Percentiles rank a stretch among this genome's conserved stretches.
Evolutionary conservation across 371 early-diverging fungal genomes (phyloP).

Genomic region (Mucor mucedo): DNA sequence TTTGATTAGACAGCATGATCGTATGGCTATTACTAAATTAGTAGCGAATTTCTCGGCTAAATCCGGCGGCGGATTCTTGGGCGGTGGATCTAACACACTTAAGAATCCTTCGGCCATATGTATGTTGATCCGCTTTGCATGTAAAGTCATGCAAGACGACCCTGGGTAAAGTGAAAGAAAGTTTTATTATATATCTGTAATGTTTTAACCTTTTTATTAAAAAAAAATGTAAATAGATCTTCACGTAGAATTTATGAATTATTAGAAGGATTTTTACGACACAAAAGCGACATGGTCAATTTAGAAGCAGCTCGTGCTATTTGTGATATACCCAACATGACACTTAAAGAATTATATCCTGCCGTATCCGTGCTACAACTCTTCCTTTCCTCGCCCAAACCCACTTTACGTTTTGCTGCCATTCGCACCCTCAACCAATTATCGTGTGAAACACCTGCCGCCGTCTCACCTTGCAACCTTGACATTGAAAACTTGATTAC

Average conservation of each 20-base stretch:
- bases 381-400: conserved; percentile 90
- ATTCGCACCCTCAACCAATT: conserved; percentile 94
- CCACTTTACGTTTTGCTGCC: conserved; percentile 94
- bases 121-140: conserved; percentile 91
- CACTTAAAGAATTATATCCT: conserved; percentile 85
- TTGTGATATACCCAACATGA: conserved; percentile 85
- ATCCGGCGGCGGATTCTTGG: conserved; percentile 31
- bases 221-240: conserved; percentile 48
- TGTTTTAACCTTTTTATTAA: conserved; percentile 3
- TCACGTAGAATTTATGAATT: conserved; percentile 76
- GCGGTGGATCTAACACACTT: conserved; percentile 42
- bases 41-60: conserved; percentile 85
- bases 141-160: conserved; percentile 94
- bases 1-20: conserved; percentile 93
- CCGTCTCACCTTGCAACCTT: conserved; percentile 93
- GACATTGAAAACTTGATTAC: conserved; percentile 97
- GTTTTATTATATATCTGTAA: neutral
- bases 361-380: conserved; percentile 92
- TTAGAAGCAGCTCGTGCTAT: conserved; percentile 97
- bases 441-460: conserved; percentile 85
- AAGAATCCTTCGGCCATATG: conserved; percentile 90
- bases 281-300: conserved; percentile 96
- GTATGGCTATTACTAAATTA: conserved; percentile 96
- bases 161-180: conserved; percentile 52
- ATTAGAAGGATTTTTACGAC: conserved; percentile 90